phyloP scores from a whole-genome alignment of 305 asterid genomes.

The Fraxinus sp. region DNA sequence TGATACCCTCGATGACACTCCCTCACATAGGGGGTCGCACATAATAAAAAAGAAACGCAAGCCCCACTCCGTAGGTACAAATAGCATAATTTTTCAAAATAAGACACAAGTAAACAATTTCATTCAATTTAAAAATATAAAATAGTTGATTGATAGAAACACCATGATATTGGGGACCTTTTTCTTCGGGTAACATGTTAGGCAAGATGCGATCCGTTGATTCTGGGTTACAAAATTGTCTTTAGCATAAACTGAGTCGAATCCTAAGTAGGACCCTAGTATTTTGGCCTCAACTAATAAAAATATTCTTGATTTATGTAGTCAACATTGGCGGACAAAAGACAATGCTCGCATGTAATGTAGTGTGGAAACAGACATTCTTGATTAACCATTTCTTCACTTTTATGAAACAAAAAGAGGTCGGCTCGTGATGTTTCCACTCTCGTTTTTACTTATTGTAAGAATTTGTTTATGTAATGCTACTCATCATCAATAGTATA shows the following conservation, averaged over 20 bases:
- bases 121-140: neutral
- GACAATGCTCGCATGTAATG: neutral
- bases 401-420: too few species aligned
- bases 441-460: too few species aligned
- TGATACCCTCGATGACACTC: too few species aligned
- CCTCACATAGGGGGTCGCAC: too few species aligned
- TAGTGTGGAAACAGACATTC: neutral
- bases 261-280: neutral
- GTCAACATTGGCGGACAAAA: neutral
- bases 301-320: neutral
- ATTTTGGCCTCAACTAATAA: neutral
- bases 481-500: too few species aligned
- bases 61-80: too few species aligned
- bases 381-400: neutral
- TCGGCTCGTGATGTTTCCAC: too few species aligned
- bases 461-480: too few species aligned
- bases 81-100: too few species aligned
- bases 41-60: too few species aligned
- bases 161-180: neutral
- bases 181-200: neutral
- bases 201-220: neutral
- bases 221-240: neutral
- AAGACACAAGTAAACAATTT: neutral
- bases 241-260: neutral
- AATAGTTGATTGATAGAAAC: neutral